A percentile compares a stretch with the other conserved stretches of the same genome.
Evolutionary conservation across 202 grass and related monocot genomes (phyloP).

Genomic region (Carex sylvatica): DNA sequence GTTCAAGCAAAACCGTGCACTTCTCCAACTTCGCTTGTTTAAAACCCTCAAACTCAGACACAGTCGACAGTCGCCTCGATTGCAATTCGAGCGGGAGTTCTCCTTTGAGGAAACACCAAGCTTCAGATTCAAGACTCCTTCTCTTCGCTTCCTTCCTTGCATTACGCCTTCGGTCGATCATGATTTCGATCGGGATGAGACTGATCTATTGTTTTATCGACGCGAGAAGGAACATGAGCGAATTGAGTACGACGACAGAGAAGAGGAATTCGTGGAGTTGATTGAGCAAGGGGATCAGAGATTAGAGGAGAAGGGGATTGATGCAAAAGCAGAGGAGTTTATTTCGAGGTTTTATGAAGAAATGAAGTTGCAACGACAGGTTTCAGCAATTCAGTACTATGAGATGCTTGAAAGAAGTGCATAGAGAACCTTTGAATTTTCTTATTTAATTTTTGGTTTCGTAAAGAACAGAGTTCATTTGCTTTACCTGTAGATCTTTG

Average conservation of each 20-base stretch:
- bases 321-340: constrained; percentile 79
- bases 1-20: constrained; percentile 14
- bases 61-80: background rate
- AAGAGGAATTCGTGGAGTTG: background rate
- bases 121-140: constrained; percentile 72
- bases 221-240: constrained; percentile 26
- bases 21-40: constrained; percentile 49
- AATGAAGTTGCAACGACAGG: constrained; percentile 85
- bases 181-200: background rate
- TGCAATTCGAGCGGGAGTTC: constrained; percentile 58
- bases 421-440: constrained; percentile 14
- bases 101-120: constrained; percentile 81
- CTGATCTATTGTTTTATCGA: constrained; percentile 38
- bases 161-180: constrained; percentile 35
- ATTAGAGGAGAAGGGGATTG: constrained; percentile 48
- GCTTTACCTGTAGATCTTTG: background rate
- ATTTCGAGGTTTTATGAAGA: constrained; percentile 74
- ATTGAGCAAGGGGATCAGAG: background rate
- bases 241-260: constrained; percentile 2
- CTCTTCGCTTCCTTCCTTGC: constrained; percentile 69
- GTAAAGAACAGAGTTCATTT: background rate
- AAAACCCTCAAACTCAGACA: constrained; percentile 40
- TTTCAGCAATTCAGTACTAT: constrained; percentile 62
- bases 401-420: constrained; percentile 69
- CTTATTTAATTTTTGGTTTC: background rate